A percentile compares a stretch with the other conserved stretches of the same genome.
phyloP scores from a whole-genome alignment of 2,329 filamentous ascomycete genomes.

The Exophiala sp. region DNA sequence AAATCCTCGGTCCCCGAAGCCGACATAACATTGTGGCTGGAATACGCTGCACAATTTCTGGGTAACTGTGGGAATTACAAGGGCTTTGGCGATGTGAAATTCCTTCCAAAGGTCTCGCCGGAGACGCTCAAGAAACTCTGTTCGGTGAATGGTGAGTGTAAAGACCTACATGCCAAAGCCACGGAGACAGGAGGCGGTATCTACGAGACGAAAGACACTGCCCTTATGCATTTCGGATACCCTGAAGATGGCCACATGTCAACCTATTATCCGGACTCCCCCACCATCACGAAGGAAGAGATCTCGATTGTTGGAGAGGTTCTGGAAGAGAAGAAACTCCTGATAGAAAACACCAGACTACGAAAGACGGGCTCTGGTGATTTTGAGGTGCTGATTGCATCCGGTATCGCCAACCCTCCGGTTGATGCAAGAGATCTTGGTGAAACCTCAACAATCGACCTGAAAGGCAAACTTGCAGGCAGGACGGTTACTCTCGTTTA shows the following conservation, averaged over 20 bases:
- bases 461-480: slow-evolving; percentile 61
- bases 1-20: slow-evolving; percentile 63
- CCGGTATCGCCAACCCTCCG: slow-evolving; percentile 60
- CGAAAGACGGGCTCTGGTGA: slow-evolving; percentile 61
- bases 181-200: slow-evolving; percentile 59
- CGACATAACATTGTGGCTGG: slow-evolving; percentile 65
- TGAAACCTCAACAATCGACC: slow-evolving; percentile 58
- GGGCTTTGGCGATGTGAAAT: slow-evolving; percentile 81
- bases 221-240: slow-evolving; percentile 72
- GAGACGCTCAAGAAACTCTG: slow-evolving; percentile 64
- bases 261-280: slow-evolving; percentile 76
- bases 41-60: slow-evolving; percentile 75
- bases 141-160: slow-evolving; percentile 56
- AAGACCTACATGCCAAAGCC: slow-evolving; percentile 64
- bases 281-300: slow-evolving; percentile 69
- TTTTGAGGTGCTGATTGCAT: slow-evolving; percentile 73
- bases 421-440: slow-evolving; percentile 65
- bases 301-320: slow-evolving; percentile 70
- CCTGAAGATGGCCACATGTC: slow-evolving; percentile 72
- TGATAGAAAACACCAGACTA: slow-evolving; percentile 72
- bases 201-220: slow-evolving; percentile 63
- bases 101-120: slow-evolving; percentile 68
- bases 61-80: slow-evolving; percentile 84
- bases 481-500: slow-evolving; percentile 69
- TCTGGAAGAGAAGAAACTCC: slow-evolving; percentile 67